A percentile compares a stretch with the other conserved stretches of the same genome.
Evolutionary conservation across 179 eudicot genomes (phyloP).

Genomic region (Monotropa hypopitys): DNA sequence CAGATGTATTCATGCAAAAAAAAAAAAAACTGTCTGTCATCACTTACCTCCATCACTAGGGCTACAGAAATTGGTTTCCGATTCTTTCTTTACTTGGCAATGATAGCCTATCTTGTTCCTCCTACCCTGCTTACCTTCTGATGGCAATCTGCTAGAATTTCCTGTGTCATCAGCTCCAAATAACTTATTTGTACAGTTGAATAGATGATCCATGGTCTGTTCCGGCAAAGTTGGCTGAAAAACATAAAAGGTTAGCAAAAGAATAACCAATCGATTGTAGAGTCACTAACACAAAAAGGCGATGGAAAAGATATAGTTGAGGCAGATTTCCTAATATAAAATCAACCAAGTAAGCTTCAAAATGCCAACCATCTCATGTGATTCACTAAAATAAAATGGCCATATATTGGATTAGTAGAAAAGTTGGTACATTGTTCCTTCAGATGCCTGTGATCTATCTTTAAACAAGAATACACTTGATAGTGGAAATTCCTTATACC

Average conservation of each 20-base stretch:
- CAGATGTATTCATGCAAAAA: background rate
- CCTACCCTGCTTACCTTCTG: conserved; percentile 24
- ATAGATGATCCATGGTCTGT: conserved; percentile 52
- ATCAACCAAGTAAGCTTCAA: background rate
- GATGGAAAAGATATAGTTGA: background rate
- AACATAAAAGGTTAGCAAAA: background rate
- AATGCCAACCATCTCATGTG: background rate
- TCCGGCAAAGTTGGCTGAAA: conserved; percentile 39
- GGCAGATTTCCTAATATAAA: background rate
- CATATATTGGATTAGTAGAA: background rate
- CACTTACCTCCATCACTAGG: conserved; percentile 35
- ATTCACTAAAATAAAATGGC: background rate
- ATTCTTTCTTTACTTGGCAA: conserved; percentile 17
- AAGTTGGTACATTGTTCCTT: background rate
- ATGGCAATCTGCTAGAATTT: conserved; percentile 24
- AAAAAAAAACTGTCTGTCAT: background rate
- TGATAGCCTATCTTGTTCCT: conserved; percentile 12
- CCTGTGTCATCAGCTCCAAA: conserved; percentile 24
- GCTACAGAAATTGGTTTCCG: conserved; percentile 16
- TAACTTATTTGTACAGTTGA: conserved; percentile 32
- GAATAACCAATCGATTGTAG: background rate
- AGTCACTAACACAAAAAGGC: background rate
- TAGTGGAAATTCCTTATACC: background rate
- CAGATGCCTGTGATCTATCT: background rate
- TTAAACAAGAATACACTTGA: background rate